Evolutionary conservation across 352 stramenopile species (phyloP).

Genomic region (Elongisporangium prolatum): DNA sequence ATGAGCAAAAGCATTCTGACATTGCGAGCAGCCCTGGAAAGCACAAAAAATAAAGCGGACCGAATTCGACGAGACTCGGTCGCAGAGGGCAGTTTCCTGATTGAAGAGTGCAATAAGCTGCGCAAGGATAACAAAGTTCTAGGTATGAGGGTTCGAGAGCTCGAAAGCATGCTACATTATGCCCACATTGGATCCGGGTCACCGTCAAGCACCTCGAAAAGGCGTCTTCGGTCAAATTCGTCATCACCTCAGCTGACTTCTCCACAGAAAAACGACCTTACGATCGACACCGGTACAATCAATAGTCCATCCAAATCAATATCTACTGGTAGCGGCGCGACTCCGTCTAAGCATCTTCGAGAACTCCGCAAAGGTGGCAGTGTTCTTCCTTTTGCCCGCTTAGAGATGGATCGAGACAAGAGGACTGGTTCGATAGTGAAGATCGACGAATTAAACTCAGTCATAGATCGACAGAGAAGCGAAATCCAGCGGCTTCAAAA

Average conservation of each 20-base stretch:
- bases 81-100: conserved; percentile 70
- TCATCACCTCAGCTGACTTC: conserved; percentile 3
- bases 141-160: conserved; percentile 57
- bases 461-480: conserved; percentile 53
- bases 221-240: background rate
- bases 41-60: conserved; percentile 62
- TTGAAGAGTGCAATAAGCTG: conserved; percentile 77
- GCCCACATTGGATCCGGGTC: background rate
- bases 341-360: conserved; percentile 22
- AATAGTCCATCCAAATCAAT: conserved; percentile 15
- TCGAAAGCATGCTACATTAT: conserved; percentile 27
- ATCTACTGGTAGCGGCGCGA: conserved; percentile 19
- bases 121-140: conserved; percentile 71
- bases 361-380: conserved; percentile 13
- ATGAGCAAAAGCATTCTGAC: conserved; percentile 76
- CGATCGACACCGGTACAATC: conserved; percentile 11
- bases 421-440: conserved; percentile 16
- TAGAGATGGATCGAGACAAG: conserved; percentile 36
- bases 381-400: conserved; percentile 39
- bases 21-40: conserved; percentile 51
- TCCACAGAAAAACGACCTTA: conserved; percentile 15
- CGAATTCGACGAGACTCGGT: conserved; percentile 67
- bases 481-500: conserved; percentile 68
- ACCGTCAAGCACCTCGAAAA: background rate
- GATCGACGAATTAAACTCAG: conserved; percentile 33